Percentiles rank a stretch among this genome's conserved stretches.
Conservation (phyloP, 257 asterid genomes). For the Plantago ovata region DNA sequence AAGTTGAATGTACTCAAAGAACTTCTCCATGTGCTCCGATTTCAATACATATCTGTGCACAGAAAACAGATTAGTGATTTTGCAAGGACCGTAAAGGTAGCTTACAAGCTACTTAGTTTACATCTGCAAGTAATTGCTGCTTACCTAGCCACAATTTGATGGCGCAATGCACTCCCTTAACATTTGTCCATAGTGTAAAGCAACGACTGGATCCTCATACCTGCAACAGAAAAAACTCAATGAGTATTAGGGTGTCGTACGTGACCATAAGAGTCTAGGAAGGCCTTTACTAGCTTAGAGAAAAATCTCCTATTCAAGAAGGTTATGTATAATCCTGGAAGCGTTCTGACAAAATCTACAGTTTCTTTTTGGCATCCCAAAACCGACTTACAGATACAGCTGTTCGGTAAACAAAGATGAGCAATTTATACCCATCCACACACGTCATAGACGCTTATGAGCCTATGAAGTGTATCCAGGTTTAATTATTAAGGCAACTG, state of each 20-base stretch:
- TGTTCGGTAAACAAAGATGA: no score
- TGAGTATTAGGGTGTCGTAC: background rate
- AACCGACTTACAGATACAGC: no score
- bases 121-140: constrained; percentile 7
- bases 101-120: background rate
- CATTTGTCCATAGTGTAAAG: constrained; percentile 88
- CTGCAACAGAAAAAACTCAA: constrained; percentile 27
- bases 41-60: constrained; percentile 58
- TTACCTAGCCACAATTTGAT: constrained; percentile 83
- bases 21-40: constrained; percentile 59
- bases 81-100: background rate
- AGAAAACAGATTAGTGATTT: constrained; percentile 10
- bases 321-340: no score
- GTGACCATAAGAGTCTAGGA: no score
- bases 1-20: constrained; percentile 71
- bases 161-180: constrained; percentile 87
- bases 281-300: no score
- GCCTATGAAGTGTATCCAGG: no score
- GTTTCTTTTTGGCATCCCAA: no score
- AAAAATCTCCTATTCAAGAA: no score
- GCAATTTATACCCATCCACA: no score
- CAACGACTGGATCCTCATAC: constrained; percentile 67
- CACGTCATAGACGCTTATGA: no score
- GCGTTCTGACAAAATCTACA: no score
- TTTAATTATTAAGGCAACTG: no score